Conservation (phyloP, 23 red algal genomes). For the Gracilaria gracilis region DNA sequence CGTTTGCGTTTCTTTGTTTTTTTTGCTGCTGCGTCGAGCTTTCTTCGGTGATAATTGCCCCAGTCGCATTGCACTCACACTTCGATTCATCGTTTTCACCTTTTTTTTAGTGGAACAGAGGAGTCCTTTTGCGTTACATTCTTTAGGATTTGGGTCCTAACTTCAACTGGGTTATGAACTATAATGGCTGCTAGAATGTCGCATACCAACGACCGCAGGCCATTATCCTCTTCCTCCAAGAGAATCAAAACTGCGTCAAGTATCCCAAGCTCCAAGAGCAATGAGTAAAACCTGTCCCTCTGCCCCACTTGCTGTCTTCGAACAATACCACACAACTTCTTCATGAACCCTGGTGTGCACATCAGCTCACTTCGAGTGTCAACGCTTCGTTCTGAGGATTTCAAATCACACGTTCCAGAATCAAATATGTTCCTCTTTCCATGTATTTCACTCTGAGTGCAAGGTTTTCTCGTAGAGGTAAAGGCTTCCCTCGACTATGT, state of each 20-base stretch:
- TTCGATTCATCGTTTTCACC: background rate
- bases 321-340: constrained; percentile 41
- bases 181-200: constrained; percentile 39
- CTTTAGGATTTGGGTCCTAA: constrained; percentile 30
- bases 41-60: background rate
- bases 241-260: constrained; percentile 36
- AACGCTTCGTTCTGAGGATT: constrained; percentile 16
- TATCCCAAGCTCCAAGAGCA: constrained; percentile 57
- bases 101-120: background rate
- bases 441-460: background rate
- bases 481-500: background rate
- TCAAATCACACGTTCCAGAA: constrained; percentile 10
- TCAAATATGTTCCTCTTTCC: background rate
- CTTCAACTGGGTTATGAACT: constrained; percentile 36
- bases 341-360: constrained; percentile 48
- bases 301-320: constrained; percentile 27
- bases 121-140: constrained; percentile 19
- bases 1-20: background rate
- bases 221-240: constrained; percentile 17
- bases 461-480: background rate
- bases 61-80: background rate
- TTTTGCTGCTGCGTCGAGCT: background rate
- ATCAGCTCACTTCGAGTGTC: constrained; percentile 33
- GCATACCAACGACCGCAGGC: constrained; percentile 14
- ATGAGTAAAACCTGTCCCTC: constrained; percentile 24